These are phyloP conservation scores for Metrosideros polymorpha DNA, from an alignment of 441 rosid species.

Conservation along the genomic window DNA sequence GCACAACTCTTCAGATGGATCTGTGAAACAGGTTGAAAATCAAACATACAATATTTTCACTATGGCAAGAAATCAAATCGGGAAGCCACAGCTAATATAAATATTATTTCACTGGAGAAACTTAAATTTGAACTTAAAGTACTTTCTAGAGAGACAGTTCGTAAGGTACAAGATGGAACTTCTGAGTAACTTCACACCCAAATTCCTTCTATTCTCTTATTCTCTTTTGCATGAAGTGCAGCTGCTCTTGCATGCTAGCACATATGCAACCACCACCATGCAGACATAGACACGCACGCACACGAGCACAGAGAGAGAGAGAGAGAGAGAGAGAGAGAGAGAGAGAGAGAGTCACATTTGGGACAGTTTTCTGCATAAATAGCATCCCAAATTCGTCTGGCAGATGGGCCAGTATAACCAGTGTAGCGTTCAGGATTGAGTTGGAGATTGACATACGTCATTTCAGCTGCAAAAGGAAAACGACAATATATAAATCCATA, in stretches of 20 bases:
- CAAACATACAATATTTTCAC: background rate
- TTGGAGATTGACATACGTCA: constrained; percentile 93
- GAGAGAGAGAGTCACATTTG: constrained; percentile 37
- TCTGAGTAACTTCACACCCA: background rate
- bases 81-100: background rate
- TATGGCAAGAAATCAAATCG: background rate
- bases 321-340: background rate
- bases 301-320: too few species aligned
- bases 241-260: background rate
- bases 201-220: background rate
- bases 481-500: background rate
- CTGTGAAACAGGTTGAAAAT: constrained; percentile 18
- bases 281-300: too few species aligned
- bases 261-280: background rate
- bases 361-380: constrained; percentile 88
- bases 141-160: background rate
- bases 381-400: constrained; percentile 98
- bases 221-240: background rate
- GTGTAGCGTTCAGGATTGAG: constrained; percentile 88
- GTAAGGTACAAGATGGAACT: background rate
- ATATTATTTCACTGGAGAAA: background rate
- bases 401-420: constrained; percentile 87
- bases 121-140: background rate
- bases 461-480: constrained; percentile 45
- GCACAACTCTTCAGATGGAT: constrained; percentile 59